Base-by-base conservation (phyloP, 805 yeast species). In the Cyberlindnera japonica region DNA sequence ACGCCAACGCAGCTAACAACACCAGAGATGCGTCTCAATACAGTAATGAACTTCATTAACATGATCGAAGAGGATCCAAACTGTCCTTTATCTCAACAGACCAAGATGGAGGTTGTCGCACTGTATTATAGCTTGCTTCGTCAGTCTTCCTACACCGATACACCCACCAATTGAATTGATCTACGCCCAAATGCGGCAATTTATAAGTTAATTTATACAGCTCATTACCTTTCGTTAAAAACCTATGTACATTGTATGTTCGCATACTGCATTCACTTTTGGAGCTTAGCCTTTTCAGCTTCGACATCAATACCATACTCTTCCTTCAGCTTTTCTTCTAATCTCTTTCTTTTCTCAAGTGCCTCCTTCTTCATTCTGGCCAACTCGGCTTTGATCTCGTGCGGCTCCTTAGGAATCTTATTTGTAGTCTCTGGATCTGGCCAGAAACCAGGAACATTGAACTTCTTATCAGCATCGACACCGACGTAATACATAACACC, bases 401-500 rank as follows among this genome's bases (percentile, higher is more conserved):
- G 85, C 3, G 89, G 89, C 57, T 90, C 96, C 56, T 89, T 90
- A 3, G 98, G 98, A 25, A 90, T 81, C 64, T 86, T 83, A 59
- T 90, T 89, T 51, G 88, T 71, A 3, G 96, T 83, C 30, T 84
- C 83, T 30, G 96, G 96, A 61, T 89, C 97, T 3, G 98, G 98
- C 95, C 96, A 89, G 64, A 87, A 90, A 16, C 96, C 96, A 8
- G 95, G 95, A 35, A 89, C 81, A 57, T 88, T 86, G 61, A 90
- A 79, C 67, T 88, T 90, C 53, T 72, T 77, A 61, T 90, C 95
- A 2, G 97, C 83, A 54, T 90, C 90, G 28, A 83, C 75, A 58
- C 98, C 97, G 33, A 88, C 90, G 54, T 83, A 90, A 63, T 87
- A 83, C 98, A 90, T 90, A 56, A 88, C 83, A n/a, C 77, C 74